Conservation (phyloP, 768 basidiomycete species). For the Boletus speciosus region DNA sequence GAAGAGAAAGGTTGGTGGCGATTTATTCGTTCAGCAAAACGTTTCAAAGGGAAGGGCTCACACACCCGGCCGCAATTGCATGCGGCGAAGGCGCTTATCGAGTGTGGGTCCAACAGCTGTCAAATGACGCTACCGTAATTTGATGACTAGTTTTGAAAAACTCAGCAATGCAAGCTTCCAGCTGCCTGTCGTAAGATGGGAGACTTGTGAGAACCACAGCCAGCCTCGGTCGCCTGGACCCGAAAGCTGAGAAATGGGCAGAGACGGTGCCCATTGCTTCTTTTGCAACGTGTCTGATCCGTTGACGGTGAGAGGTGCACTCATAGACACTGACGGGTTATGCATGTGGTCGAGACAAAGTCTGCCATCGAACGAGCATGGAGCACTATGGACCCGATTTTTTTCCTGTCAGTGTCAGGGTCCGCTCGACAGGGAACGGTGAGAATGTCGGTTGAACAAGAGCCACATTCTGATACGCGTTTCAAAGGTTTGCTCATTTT, state of each 20-base stretch:
- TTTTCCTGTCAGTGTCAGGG: background rate
- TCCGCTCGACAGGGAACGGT: background rate
- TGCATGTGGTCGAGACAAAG: background rate
- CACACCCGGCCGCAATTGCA: background rate
- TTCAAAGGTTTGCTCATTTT: background rate
- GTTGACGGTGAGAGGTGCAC: background rate
- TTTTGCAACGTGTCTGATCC: background rate
- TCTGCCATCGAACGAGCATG: background rate
- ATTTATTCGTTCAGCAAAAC: background rate
- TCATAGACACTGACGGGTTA: background rate
- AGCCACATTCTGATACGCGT: background rate
- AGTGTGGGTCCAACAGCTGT: background rate
- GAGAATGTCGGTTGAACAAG: background rate
- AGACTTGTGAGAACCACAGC: background rate
- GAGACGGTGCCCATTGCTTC: background rate
- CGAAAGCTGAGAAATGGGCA: background rate
- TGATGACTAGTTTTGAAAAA: background rate
- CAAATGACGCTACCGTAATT: background rate
- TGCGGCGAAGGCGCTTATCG: background rate
- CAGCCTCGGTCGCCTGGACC: background rate
- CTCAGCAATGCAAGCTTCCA: background rate
- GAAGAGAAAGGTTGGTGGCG: background rate
- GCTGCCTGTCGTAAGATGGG: slow-evolving; percentile 6
- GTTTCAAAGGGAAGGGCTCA: background rate
- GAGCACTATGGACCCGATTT: background rate